phyloP scores from a whole-genome alignment of 2,329 filamentous ascomycete species.

The Phialophora expanda region DNA sequence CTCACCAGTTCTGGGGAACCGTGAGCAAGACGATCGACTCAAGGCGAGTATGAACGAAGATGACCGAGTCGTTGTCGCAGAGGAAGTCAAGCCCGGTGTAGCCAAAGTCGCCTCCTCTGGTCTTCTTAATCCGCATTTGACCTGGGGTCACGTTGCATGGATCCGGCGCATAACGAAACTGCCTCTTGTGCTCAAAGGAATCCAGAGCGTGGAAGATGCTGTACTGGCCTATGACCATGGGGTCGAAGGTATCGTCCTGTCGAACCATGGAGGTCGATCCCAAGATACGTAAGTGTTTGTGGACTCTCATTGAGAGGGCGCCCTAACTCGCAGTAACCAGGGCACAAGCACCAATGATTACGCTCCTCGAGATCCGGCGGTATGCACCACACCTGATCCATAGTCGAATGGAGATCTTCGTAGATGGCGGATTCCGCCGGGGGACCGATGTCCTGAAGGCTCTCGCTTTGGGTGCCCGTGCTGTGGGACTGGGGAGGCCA shows the following conservation, averaged over 20 bases:
- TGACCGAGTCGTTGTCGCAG: conserved; percentile 40
- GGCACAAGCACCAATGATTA: conserved; percentile 55
- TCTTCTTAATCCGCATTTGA: conserved; percentile 59
- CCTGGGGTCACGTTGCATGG: conserved; percentile 62
- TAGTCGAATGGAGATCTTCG: conserved; percentile 56
- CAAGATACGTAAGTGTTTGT: conserved; percentile 51
- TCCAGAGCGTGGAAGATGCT: conserved; percentile 63
- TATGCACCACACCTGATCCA: conserved; percentile 58
- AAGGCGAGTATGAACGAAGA: conserved; percentile 42
- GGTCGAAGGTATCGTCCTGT: conserved; percentile 60
- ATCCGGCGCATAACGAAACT: conserved; percentile 52
- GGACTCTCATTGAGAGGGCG: not conserved
- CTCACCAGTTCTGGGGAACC: conserved; percentile 53
- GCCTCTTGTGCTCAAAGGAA: conserved; percentile 63
- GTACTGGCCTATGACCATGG: conserved; percentile 56
- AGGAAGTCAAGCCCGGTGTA: conserved; percentile 30
- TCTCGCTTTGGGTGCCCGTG: conserved; percentile 58
- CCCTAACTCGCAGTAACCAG: not conserved
- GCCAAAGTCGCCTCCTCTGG: conserved; percentile 39
- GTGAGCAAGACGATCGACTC: conserved; percentile 62
- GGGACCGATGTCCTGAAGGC: conserved; percentile 62
- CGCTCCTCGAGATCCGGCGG: conserved; percentile 58
- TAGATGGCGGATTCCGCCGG: conserved; percentile 60
- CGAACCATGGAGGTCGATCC: conserved; percentile 64
- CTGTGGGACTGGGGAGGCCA: conserved; percentile 60